These are phyloP conservation scores for Sutorius eximius DNA, from an alignment of 1,284 basidiomycete species.

Conservation along the genomic window DNA sequence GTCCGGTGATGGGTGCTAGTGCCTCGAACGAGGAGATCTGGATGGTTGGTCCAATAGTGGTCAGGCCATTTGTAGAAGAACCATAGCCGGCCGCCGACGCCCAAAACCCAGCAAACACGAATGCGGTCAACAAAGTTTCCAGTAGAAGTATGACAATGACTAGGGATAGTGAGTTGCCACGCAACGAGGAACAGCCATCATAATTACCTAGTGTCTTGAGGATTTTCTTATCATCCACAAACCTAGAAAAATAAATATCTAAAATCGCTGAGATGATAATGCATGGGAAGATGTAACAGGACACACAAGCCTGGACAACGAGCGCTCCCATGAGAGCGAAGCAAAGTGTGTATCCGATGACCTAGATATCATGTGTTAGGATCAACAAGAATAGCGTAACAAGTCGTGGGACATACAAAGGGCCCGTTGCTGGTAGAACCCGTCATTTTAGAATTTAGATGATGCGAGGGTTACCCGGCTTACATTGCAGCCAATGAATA, in stretches of 20 bases:
- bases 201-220: slow-evolving; percentile 9
- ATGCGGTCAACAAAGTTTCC: slow-evolving; percentile 14
- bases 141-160: slow-evolving; percentile 16
- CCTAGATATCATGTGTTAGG: not conserved
- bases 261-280: not conserved
- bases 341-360: not conserved
- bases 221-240: not conserved
- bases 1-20: slow-evolving; percentile 8
- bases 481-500: not conserved
- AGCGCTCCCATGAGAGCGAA: not conserved
- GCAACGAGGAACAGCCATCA: too few relatives aligned
- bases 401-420: not conserved
- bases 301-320: not conserved
- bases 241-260: slow-evolving; percentile 16
- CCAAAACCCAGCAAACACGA: slow-evolving; percentile 17
- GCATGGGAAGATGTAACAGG: not conserved
- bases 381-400: not conserved
- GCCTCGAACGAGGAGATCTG: accelerated
- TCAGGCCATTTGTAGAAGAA: not conserved
- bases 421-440: not conserved
- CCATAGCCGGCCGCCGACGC: not conserved
- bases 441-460: too few relatives aligned
- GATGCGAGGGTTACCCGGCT: not conserved
- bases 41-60: not conserved
- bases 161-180: not conserved